These are phyloP conservation scores for Verticillium klebahnii DNA, from an alignment of 2,329 filamentous ascomycete species.

Conservation along the genomic window DNA sequence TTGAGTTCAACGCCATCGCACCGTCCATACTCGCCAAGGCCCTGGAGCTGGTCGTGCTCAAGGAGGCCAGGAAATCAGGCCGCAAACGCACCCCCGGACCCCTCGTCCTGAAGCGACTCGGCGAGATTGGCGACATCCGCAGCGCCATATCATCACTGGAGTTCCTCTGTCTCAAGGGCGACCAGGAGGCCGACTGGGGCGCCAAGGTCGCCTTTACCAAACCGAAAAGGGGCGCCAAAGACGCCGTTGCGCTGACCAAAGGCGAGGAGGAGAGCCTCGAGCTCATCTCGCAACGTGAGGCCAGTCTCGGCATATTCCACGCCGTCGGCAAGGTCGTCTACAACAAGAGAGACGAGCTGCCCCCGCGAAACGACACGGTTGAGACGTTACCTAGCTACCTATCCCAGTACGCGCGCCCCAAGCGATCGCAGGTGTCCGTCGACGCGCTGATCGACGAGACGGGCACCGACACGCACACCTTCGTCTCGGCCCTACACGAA, in stretches of 20 bases:
- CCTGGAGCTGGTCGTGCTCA: constrained; percentile 73
- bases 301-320: constrained; percentile 90
- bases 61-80: constrained; percentile 77
- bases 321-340: constrained; percentile 94
- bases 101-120: constrained; percentile 70
- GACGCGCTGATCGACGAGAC: constrained; percentile 87
- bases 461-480: constrained; percentile 86
- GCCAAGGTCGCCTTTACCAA: constrained; percentile 69
- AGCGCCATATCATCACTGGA: constrained; percentile 90
- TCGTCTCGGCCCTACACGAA: constrained; percentile 85
- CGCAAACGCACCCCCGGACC: constrained; percentile 73
- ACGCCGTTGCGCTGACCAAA: constrained; percentile 58
- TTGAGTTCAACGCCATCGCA: constrained; percentile 92
- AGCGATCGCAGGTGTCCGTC: constrained; percentile 60
- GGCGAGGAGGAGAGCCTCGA: constrained; percentile 77
- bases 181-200: constrained; percentile 69
- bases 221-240: constrained; percentile 55
- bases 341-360: constrained; percentile 73
- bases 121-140: constrained; percentile 85
- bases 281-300: constrained; percentile 80
- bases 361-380: constrained; percentile 32
- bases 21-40: constrained; percentile 82
- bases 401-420: constrained; percentile 52
- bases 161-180: constrained; percentile 82
- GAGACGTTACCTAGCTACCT: constrained; percentile 59